Percentiles rank a stretch among this genome's conserved stretches.
phyloP scores from a whole-genome alignment of 805 yeast species.

The Starmerella tilneyi region DNA sequence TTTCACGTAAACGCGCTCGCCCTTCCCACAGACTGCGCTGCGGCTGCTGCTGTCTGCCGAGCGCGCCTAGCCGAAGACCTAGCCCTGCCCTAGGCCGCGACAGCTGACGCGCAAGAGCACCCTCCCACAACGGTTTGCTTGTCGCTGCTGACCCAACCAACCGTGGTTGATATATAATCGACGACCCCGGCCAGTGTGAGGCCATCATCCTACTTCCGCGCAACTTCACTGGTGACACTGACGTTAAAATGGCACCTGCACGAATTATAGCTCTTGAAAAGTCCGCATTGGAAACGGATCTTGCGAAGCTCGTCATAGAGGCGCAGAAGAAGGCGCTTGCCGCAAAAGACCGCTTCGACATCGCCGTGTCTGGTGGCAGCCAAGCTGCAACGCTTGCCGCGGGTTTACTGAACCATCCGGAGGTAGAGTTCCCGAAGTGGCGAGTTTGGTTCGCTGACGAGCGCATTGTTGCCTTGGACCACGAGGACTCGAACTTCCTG shows the following conservation, averaged over 20 bases:
- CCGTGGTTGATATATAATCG: slow-evolving; percentile 7
- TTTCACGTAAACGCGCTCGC: not conserved
- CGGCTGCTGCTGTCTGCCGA: not conserved
- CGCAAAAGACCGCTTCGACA: slow-evolving; percentile 41
- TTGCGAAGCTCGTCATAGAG: slow-evolving; percentile 52
- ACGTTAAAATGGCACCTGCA: slow-evolving; percentile 12
- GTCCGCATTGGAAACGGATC: slow-evolving; percentile 50
- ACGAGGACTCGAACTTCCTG: slow-evolving; percentile 79
- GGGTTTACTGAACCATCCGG: slow-evolving; percentile 52
- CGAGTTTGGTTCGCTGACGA: slow-evolving; percentile 82
- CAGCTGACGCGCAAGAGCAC: slow-evolving; percentile 1
- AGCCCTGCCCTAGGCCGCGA: not conserved
- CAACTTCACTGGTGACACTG: not conserved
- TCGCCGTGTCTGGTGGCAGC: slow-evolving; percentile 89
- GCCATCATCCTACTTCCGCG: not conserved
- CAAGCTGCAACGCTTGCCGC: slow-evolving; percentile 57
- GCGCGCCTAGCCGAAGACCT: no score
- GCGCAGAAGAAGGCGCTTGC: slow-evolving; percentile 53
- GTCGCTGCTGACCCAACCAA: no score
- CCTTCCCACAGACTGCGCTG: not conserved
- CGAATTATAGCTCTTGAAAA: slow-evolving; percentile 35
- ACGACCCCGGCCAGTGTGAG: not conserved
- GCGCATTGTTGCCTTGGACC: slow-evolving; percentile 71
- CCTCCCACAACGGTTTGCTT: not conserved
- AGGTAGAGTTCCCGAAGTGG: slow-evolving; percentile 32